Conservation (phyloP, 176 grass and related monocot species). For the Cymbopogon citratus region DNA sequence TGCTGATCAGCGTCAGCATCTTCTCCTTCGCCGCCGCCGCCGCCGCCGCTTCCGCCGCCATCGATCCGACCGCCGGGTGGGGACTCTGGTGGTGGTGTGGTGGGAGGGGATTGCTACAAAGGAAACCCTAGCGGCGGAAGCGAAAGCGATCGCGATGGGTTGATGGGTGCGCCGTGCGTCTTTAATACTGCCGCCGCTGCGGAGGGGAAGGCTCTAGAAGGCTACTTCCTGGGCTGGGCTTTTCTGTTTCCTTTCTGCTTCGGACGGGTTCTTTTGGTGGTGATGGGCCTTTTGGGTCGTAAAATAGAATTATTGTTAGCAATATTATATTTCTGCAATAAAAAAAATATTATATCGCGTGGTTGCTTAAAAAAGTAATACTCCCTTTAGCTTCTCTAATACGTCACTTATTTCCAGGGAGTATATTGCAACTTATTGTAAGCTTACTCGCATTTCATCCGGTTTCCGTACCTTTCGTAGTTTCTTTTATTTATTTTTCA, state of each 20-base stretch:
- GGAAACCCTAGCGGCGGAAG: constrained; percentile 10
- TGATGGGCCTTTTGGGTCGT: not conserved
- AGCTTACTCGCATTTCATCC: no score
- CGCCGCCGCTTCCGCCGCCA: not conserved
- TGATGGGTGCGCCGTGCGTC: not conserved
- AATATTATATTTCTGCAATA: no score
- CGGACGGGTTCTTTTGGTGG: not conserved
- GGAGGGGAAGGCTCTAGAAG: constrained; percentile 8
- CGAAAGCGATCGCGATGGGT: not conserved
- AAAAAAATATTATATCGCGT: no score
- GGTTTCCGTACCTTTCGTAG: no score
- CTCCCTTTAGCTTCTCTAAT: no score
- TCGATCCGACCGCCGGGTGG: constrained; percentile 3
- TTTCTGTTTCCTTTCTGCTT: not conserved
- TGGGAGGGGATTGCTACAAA: not conserved
- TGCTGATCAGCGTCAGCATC: constrained; percentile 26
- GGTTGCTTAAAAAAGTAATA: no score
- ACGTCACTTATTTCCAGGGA: no score
- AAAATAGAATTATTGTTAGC: no score
- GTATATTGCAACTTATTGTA: no score
- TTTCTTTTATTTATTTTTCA: no score
- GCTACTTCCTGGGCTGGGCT: not conserved
- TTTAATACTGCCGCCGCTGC: not conserved
- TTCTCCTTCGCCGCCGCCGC: not conserved
- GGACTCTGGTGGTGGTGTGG: not conserved